These are phyloP conservation scores for Aspergillus haitiensis DNA, from an alignment of 495 filamentous ascomycete species.

Conservation along the genomic window DNA sequence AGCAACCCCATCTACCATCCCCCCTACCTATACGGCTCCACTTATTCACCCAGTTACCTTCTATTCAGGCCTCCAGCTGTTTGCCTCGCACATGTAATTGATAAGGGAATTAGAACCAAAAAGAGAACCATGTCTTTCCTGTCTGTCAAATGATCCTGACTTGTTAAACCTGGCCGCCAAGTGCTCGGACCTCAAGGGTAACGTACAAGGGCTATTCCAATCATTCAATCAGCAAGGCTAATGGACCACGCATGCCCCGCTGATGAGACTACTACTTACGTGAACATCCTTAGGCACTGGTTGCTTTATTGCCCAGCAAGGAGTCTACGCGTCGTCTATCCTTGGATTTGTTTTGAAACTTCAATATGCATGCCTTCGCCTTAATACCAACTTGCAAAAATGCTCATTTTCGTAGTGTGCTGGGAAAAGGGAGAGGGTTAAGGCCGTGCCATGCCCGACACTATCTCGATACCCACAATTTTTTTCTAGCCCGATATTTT, in stretches of 20 bases:
- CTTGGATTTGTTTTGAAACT: not conserved
- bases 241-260: constrained; percentile 10
- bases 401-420: constrained; percentile 9
- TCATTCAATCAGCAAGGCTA: constrained; percentile 2
- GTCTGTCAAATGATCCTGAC: not conserved
- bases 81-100: not conserved
- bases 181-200: constrained; percentile 4
- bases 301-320: constrained; percentile 10
- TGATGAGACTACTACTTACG: constrained; percentile 7
- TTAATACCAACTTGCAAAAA: constrained; percentile 2
- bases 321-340: constrained; percentile 1
- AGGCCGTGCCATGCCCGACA: not conserved
- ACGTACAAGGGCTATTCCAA: not conserved
- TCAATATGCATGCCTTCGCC: not conserved
- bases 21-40: constrained; percentile 1
- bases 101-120: not conserved
- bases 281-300: constrained; percentile 13
- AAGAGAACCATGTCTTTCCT: not conserved
- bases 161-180: constrained; percentile 4
- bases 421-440: not conserved
- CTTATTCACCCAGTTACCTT: not conserved
- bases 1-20: not conserved
- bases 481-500: constrained; percentile 20
- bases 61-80: not conserved
- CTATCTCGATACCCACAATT: constrained; percentile 6